Conservation (phyloP, 129 eudicot genomes). For the Arctium lappa region DNA sequence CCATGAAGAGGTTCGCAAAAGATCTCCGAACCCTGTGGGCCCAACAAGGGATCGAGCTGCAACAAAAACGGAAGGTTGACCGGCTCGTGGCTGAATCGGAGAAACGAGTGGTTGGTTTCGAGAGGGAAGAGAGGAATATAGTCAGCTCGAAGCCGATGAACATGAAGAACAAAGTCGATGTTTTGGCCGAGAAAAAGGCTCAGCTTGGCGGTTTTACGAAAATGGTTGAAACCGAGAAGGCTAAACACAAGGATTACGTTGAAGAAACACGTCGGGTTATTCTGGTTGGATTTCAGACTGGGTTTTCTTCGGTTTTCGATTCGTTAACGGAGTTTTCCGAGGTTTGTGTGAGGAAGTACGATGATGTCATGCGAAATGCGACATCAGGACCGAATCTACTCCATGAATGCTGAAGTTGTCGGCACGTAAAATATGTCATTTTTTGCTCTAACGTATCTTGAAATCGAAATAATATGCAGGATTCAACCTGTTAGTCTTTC, state of each 20-base stretch:
- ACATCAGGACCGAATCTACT: neutral
- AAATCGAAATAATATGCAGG: neutral
- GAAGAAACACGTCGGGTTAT: slow-evolving; percentile 32
- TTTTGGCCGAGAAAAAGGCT: slow-evolving; percentile 31
- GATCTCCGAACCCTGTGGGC: slow-evolving; percentile 42
- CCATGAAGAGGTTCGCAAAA: slow-evolving; percentile 43
- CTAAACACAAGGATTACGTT: slow-evolving; percentile 31
- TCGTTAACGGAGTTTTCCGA: slow-evolving; percentile 40
- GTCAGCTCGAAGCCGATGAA: slow-evolving; percentile 13
- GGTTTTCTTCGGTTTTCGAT: slow-evolving; percentile 50
- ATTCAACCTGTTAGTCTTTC: neutral
- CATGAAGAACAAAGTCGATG: slow-evolving; percentile 22
- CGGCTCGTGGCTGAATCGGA: slow-evolving; percentile 36
- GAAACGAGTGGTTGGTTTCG: slow-evolving; percentile 20
- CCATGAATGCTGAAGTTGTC: neutral
- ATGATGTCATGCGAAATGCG: slow-evolving; percentile 25
- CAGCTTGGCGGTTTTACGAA: slow-evolving; percentile 19
- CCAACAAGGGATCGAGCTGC: slow-evolving; percentile 52
- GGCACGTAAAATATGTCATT: slow-evolving; percentile 1
- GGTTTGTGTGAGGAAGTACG: slow-evolving; percentile 40
- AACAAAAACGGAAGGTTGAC: slow-evolving; percentile 46
- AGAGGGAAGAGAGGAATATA: slow-evolving; percentile 35
- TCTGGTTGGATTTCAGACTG: slow-evolving; percentile 40
- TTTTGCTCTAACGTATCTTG: slow-evolving; percentile 1
- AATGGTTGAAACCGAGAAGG: slow-evolving; percentile 43